phyloP scores from a whole-genome alignment of 805 yeast species.

The Ogataea philodendri region DNA sequence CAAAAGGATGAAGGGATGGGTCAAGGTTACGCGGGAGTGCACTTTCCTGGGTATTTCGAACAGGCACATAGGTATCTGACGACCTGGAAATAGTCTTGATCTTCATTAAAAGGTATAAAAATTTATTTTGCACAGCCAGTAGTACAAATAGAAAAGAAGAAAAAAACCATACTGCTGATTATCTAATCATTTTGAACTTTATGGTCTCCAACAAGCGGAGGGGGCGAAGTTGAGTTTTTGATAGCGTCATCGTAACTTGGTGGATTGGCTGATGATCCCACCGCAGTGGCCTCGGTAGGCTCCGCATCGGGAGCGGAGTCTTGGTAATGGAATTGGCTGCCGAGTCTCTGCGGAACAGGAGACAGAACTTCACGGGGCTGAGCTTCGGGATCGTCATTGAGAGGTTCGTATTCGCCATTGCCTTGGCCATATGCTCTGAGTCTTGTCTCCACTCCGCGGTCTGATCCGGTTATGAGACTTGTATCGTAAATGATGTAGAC shows the following conservation, averaged over 20 bases:
- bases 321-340: constrained; percentile 5
- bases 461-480: constrained; percentile 27
- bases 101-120: constrained; percentile 50
- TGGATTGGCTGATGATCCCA: constrained; percentile 17
- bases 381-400: constrained; percentile 9
- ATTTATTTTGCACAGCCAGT: constrained; percentile 13
- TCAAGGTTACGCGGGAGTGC: constrained; percentile 84
- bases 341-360: constrained; percentile 9
- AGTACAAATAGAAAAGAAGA: too few relatives aligned
- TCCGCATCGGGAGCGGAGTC: constrained; percentile 9
- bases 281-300: constrained; percentile 2
- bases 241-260: constrained; percentile 25
- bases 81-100: constrained; percentile 87
- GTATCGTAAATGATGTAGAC: constrained; percentile 43
- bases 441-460: constrained; percentile 19
- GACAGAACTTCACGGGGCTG: constrained; percentile 6
- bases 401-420: constrained; percentile 7
- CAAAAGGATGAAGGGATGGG: constrained; percentile 95
- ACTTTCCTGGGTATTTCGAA: constrained; percentile 83
- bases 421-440: background rate
- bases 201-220: constrained; percentile 24
- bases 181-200: constrained; percentile 20
- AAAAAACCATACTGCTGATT: too few relatives aligned
- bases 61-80: constrained; percentile 90
- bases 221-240: constrained; percentile 7